Base-by-base conservation (phyloP, 768 basidiomycete species). In the Tylopilus plumbeoviolaceoides region DNA sequence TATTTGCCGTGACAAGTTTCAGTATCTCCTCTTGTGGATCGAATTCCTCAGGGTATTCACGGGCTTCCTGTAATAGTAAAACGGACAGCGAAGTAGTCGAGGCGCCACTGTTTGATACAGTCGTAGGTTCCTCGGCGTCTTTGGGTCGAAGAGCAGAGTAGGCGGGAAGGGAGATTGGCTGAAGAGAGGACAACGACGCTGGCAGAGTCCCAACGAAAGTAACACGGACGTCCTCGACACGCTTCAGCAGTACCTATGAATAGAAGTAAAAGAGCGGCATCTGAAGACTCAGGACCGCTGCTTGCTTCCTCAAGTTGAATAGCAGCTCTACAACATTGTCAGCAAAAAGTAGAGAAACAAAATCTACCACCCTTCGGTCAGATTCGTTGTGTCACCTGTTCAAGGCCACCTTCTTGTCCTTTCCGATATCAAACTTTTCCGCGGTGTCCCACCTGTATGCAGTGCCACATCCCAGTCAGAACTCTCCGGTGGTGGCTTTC, bases 101-200 rank as follows among this genome's bases (percentile, higher is more conserved):
- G 20, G 23, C 9, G 45, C 20, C 36, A 2, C 12, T 51, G 49
- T 55, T 47, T 25, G 50, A 35, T 48, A 28, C 38, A 7, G 56
- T 35, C 20, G 38, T 27, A 27, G 45, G 38, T 36, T 48, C 55
- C 12, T 44, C 28, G 5, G 27, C 14, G 7, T 17, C 40, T 17
- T 53, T 60, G 10, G 64, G 60, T 12, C 79, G 82, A 48, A 82
- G 70, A 48, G 77, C 66, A n/a, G 86, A 85, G 27, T 84, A 83
- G 14, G 71, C 71, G 1, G 88, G 88, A n/a, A 89, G 75, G 14
- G 88, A 89, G 5, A 78, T 67, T 1, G 87, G 87, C 28, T 87
- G 78, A 31, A 90, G 70, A 17, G 75, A 70, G 15, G 80, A 77
- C 44, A 88, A 72, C 1, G 83, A 80, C 18, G 74, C 75, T 1